Percentiles rank a stretch among this genome's conserved stretches.
phyloP scores from a whole-genome alignment of 2,329 filamentous ascomycete genomes.

The Epichloe coenophiala region DNA sequence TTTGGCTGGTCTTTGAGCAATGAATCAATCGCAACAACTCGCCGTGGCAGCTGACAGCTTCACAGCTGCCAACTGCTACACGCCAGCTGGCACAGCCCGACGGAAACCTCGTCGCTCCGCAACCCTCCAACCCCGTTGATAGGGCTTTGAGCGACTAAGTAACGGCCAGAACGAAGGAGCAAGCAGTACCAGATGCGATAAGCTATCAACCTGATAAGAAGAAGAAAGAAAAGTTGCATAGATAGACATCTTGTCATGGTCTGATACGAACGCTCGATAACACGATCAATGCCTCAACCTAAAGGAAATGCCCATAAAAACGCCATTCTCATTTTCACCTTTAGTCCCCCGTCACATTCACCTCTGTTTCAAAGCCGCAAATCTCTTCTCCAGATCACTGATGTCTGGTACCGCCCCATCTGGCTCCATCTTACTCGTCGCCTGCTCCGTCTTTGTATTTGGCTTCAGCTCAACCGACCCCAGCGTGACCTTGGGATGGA shows the following conservation, averaged over 20 bases:
- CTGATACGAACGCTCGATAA: neutral
- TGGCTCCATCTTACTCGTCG: slow-evolving; percentile 36
- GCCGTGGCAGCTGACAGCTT: no score
- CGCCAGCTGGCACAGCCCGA: neutral
- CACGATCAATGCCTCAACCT: neutral
- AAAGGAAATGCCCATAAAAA: neutral
- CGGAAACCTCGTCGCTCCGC: neutral
- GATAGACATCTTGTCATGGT: neutral
- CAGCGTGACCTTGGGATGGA: slow-evolving; percentile 71
- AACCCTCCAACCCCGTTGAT: neutral
- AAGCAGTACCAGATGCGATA: no score
- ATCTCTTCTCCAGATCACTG: slow-evolving; percentile 73
- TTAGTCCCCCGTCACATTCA: slow-evolving; percentile 4
- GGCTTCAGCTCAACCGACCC: slow-evolving; percentile 56
- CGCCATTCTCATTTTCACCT: neutral
- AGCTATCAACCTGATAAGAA: neutral
- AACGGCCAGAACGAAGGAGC: no score
- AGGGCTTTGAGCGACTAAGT: no score
- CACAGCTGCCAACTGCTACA: neutral
- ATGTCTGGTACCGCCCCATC: slow-evolving; percentile 56
- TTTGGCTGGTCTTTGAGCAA: neutral
- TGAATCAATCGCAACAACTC: no score
- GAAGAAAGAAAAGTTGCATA: neutral
- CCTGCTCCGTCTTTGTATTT: slow-evolving; percentile 35
- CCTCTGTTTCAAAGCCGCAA: slow-evolving; percentile 66